These are phyloP conservation scores for Favolaschia claudopus DNA, from an alignment of 768 basidiomycete species.

Conservation along the genomic window DNA sequence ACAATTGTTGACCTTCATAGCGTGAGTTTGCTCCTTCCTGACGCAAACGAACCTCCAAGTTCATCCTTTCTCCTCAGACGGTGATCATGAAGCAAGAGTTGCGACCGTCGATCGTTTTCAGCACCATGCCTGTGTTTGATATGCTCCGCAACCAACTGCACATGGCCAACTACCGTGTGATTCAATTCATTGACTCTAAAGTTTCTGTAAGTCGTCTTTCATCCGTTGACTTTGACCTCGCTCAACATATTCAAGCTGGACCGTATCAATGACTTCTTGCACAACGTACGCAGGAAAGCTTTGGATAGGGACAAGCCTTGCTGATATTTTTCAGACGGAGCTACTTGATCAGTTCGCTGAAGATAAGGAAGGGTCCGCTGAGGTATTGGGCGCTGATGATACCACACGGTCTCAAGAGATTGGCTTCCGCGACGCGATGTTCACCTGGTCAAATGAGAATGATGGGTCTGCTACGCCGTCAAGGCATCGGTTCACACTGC, in stretches of 20 bases:
- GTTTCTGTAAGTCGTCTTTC: too few relatives aligned
- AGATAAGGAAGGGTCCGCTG: constrained; percentile 37
- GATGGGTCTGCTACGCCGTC: constrained; percentile 43
- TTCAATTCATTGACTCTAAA: constrained; percentile 49
- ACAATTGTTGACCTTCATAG: neutral
- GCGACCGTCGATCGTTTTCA: constrained; percentile 52
- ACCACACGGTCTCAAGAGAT: constrained; percentile 37
- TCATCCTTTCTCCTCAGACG: constrained; percentile 33
- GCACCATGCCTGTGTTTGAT: constrained; percentile 68
- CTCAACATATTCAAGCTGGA: too few relatives aligned
- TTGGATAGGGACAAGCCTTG: neutral
- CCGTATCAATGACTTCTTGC: constrained; percentile 54
- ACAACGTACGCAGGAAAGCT: constrained; percentile 36
- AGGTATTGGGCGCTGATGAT: too few relatives aligned
- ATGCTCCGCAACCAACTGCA: constrained; percentile 62
- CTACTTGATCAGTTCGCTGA: constrained; percentile 20
- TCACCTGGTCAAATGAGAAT: constrained; percentile 58
- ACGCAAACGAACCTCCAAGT: neutral
- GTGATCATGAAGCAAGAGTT: constrained; percentile 50
- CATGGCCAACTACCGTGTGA: constrained; percentile 43
- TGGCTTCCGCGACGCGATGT: constrained; percentile 62
- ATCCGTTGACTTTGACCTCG: too few relatives aligned
- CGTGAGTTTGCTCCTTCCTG: neutral
- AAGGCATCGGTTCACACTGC: constrained; percentile 56
- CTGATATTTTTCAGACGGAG: constrained; percentile 20